Base-by-base conservation (phyloP, 208 protist species). In the Wallacemonas collosoma region DNA sequence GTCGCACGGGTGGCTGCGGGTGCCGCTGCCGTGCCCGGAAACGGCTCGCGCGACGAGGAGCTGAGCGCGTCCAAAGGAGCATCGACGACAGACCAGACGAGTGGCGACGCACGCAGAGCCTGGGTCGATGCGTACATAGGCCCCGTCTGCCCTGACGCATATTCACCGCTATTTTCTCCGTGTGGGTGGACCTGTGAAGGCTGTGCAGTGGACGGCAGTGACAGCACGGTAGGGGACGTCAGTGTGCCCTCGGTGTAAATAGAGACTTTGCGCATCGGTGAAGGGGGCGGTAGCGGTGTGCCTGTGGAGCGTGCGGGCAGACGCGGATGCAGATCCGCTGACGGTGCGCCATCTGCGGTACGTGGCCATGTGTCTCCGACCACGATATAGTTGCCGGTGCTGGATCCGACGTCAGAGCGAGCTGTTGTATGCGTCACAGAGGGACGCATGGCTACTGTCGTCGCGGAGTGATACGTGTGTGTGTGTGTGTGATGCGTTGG, bases 31-130 rank as follows among this genome's bases (percentile, higher is more conserved):
- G 53, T 15, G 15, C 14, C 53, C 15, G 11, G 9, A 57, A 17
- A 8, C 9, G 26, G 11, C 9, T 8, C 9, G 15, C 14, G 9
- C 9, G 11, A 15, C 53, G 9, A 6, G 14, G 15, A 8, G 11
- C 26, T 17, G 11, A n/a, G 53, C 53, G 57, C 36, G 57, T 44
- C 57, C n/a, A 58, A 7, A 36, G 53, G 53, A 38, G 6, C 57
- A 4, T 63, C 57, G 11, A 26, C 12, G 7, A 63, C 57, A 5
- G 57, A 63, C 57, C 57, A 63, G 36, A 63, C 57, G 4, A 63
- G 39, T 38, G 57, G 57, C 26, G 57, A 63, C 36, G 57, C 57
- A 4, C 57, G 57, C 57, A 63, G 11, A 4, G 36, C 36, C 6
- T 44, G 57, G 15, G 17, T 17, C 9, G 53, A 38, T 26, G 26